A percentile compares a stretch with the other conserved stretches of the same genome.
These are phyloP conservation scores for Syzygium aqueum DNA, from an alignment of 345 rosid genomes.

Conservation along the genomic window DNA sequence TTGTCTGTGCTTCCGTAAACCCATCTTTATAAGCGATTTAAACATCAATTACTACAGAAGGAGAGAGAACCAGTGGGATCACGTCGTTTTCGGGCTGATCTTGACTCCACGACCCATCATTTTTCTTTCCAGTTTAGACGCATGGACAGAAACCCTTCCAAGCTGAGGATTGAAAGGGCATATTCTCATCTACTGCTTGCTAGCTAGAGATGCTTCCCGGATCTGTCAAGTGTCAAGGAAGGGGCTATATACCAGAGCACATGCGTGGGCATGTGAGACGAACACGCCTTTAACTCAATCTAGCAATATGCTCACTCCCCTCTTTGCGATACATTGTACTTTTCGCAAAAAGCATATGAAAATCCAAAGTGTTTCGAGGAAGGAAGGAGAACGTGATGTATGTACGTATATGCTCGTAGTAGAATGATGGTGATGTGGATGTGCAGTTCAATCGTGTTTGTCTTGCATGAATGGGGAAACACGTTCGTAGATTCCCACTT, in stretches of 20 bases:
- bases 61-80: neutral
- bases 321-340: neutral
- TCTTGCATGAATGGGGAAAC: neutral
- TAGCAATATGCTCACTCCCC: neutral
- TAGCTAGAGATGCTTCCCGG: neutral
- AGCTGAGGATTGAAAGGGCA: neutral
- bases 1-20: neutral
- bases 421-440: neutral
- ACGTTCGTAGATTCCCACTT: neutral
- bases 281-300: neutral
- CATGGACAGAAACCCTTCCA: neutral
- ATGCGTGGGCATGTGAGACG: neutral
- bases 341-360: neutral
- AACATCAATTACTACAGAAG: neutral
- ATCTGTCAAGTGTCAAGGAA: neutral
- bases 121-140: neutral
- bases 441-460: neutral
- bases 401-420: neutral
- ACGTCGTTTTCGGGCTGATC: neutral
- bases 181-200: neutral
- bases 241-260: neutral
- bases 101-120: neutral
- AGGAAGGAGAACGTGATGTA: neutral
- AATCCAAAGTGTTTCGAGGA: neutral
- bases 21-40: neutral